A percentile compares a stretch with the other conserved stretches of the same genome.
phyloP scores from a whole-genome alignment of 768 basidiomycete genomes.

The Collybia sp. region DNA sequence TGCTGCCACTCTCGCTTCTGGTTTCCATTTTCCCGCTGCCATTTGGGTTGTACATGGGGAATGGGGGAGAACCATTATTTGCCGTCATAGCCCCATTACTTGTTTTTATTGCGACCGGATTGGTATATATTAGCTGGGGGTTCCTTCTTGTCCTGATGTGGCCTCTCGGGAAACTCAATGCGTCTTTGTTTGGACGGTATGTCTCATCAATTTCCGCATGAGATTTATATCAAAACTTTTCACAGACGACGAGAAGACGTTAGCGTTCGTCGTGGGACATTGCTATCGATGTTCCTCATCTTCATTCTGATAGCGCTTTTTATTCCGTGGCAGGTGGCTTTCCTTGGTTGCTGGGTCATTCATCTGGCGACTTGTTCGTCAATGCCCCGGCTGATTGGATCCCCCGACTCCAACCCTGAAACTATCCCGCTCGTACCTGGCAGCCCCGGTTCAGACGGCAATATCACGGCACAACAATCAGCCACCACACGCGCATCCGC shows the following conservation, averaged over 20 bases:
- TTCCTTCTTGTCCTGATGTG: constrained; percentile 44
- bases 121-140: constrained; percentile 61
- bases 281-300: constrained; percentile 58
- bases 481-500: no score
- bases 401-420: constrained; percentile 8
- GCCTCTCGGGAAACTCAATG: constrained; percentile 31
- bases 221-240: constrained; percentile 24
- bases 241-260: constrained; percentile 27
- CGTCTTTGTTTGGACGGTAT: constrained; percentile 28
- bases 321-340: constrained; percentile 92
- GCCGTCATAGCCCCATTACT: constrained; percentile 51
- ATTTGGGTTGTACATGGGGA: constrained; percentile 54
- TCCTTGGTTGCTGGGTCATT: constrained; percentile 78
- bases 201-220: constrained; percentile 10
- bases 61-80: constrained; percentile 42
- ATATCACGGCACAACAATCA: no score
- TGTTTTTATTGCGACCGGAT: constrained; percentile 55
- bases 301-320: constrained; percentile 64
- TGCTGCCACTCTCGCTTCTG: constrained; percentile 39
- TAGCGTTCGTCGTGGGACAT: constrained; percentile 39
- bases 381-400: constrained; percentile 10
- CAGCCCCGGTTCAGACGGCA: constrained; percentile 7
- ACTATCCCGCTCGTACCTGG: constrained; percentile 14
- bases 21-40: constrained; percentile 56
- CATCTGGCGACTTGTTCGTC: constrained; percentile 65